Base-by-base conservation (phyloP, 352 stramenopile species). In the Phytophthora pluvialis region DNA sequence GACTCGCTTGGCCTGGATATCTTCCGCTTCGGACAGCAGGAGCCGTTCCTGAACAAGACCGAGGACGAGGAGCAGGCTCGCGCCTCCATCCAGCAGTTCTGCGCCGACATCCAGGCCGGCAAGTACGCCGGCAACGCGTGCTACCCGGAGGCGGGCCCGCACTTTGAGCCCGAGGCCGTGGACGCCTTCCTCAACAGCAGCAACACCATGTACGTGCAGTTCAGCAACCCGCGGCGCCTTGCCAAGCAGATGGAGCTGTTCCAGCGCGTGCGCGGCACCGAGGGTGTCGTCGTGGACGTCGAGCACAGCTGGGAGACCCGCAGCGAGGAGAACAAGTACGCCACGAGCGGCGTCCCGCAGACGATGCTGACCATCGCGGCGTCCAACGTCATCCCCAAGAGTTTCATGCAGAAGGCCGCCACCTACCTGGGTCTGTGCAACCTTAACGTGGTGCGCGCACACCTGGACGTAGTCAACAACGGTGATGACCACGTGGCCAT, bases 391-490 rank as follows among this genome's bases (percentile, higher is more conserved):
- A 78, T 96, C 25, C 79, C 83, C 60, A 94, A 93, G 73, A 81
- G 80, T 56, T 77, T 82, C 47, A 90, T 95, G 59, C 86, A 93
- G 55, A 93, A 91, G 61, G 78, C 86, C 6, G 85, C 84, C 36
- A 93, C 80, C 3, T 96, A 96, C 64, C 78, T 99, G 8, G 97
- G 87, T 59, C 70, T 98, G 21, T 97, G 97, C 78, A 83, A 96
- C 64, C 86, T 99, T 64, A 97, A 99, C 75, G 95, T 99, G 16
- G 77, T 96, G 26, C 89, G 95, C 40, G 95, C 96, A 16, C 96
- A 98, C 72, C 76, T 99, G 54, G 97, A 99, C 66, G 89, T 98
- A 21, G 88, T 99, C 4, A 75, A 93, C 25, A 70, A 89, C 58
- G 70, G 75, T 18, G 83, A 78, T 45, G 82, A 72, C 26, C 83